phyloP scores from a whole-genome alignment of 768 basidiomycete species.

The Mycena galericulata region DNA sequence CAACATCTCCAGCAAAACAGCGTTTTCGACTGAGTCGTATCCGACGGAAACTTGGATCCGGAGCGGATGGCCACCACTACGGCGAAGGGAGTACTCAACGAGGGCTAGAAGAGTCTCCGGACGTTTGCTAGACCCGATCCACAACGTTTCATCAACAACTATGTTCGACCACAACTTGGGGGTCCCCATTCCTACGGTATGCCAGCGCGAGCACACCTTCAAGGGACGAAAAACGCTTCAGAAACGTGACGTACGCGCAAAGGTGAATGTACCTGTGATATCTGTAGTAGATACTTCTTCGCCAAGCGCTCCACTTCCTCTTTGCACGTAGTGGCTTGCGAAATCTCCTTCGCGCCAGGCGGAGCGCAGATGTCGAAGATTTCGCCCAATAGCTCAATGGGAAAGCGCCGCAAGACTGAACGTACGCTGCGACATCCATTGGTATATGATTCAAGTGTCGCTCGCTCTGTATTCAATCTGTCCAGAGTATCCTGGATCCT shows the following conservation, averaged over 20 bases:
- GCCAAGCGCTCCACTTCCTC: slow-evolving; percentile 6
- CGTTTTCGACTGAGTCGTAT: neutral
- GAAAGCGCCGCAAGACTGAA: slow-evolving; percentile 1
- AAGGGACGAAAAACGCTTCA: neutral
- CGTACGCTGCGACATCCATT: neutral
- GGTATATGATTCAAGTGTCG: neutral
- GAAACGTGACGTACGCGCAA: neutral
- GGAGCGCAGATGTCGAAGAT: slow-evolving; percentile 11
- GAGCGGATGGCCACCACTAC: neutral
- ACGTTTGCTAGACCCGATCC: neutral
- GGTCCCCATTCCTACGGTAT: neutral
- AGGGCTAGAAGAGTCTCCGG: neutral
- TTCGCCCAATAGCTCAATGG: slow-evolving; percentile 1
- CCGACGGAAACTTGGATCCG: neutral
- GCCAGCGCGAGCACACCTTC: slow-evolving; percentile 23
- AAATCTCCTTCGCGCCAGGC: neutral
- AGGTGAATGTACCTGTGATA: slow-evolving; percentile 1
- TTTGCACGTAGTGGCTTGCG: neutral
- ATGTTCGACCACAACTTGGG: slow-evolving; percentile 15
- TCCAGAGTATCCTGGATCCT: neutral
- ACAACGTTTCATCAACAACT: neutral
- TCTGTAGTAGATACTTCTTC: neutral
- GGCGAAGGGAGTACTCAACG: neutral
- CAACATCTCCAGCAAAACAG: slow-evolving; percentile 9
- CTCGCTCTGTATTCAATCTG: neutral